phyloP scores from a whole-genome alignment of 2,329 filamentous ascomycete species.

The Fusarium mangiferae region DNA sequence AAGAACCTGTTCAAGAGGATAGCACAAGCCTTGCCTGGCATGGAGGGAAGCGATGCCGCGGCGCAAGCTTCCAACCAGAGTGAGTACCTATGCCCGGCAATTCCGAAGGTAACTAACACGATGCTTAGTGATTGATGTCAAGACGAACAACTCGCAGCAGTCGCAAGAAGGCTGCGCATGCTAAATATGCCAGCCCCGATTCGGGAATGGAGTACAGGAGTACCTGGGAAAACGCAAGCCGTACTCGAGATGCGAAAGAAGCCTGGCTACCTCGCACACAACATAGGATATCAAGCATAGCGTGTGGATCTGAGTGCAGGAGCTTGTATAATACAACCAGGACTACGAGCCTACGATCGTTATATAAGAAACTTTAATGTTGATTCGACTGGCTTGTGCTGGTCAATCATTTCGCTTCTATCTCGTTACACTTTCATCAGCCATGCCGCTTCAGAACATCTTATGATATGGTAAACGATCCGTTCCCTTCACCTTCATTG shows the following conservation, averaged over 20 bases:
- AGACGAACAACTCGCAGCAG: slow-evolving; percentile 77
- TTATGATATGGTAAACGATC: not conserved
- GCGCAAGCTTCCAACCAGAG: slow-evolving; percentile 80
- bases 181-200: slow-evolving; percentile 40
- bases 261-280: slow-evolving; percentile 31
- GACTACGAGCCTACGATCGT: slow-evolving; percentile 49
- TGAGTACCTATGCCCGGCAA: slow-evolving; percentile 58
- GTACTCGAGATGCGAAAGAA: slow-evolving; percentile 31
- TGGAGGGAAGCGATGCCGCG: slow-evolving; percentile 89
- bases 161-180: slow-evolving; percentile 76
- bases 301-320: slow-evolving; percentile 46
- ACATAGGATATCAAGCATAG: slow-evolving; percentile 48
- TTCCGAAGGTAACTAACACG: slow-evolving; percentile 23
- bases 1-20: slow-evolving; percentile 98
- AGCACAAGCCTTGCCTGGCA: slow-evolving; percentile 95
- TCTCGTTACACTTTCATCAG: slow-evolving; percentile 4
- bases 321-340: slow-evolving; percentile 51
- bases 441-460: not conserved
- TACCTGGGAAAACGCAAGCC: slow-evolving; percentile 38
- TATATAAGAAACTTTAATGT: slow-evolving; percentile 47
- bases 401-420: slow-evolving; percentile 30
- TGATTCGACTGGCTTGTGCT: slow-evolving; percentile 24
- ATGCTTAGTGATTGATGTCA: slow-evolving; percentile 86
- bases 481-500: not conserved
- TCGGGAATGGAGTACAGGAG: slow-evolving; percentile 41